phyloP scores from a whole-genome alignment of 2,329 filamentous ascomycete genomes.

The Epichloe gansuensis region DNA sequence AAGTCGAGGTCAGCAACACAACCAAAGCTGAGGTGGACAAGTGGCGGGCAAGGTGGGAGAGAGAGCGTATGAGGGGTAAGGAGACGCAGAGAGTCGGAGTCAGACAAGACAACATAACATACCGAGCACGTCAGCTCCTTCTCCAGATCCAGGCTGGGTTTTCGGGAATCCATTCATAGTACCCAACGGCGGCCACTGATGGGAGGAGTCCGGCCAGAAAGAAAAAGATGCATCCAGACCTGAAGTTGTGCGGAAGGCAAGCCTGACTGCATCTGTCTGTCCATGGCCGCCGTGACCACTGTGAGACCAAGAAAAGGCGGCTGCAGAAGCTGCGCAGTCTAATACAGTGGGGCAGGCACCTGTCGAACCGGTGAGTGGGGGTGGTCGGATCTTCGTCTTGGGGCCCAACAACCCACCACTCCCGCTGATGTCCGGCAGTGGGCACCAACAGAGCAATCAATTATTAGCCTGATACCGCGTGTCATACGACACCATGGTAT shows the following conservation, averaged over 20 bases:
- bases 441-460: too few species aligned
- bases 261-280: neutral
- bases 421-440: too few species aligned
- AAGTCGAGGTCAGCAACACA: neutral
- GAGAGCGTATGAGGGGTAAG: conserved; percentile 13
- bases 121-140: conserved; percentile 93
- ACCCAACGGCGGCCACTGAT: conserved; percentile 2
- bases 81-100: neutral
- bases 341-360: neutral
- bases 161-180: conserved; percentile 39
- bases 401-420: too few species aligned
- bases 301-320: neutral
- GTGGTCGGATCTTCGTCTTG: too few species aligned
- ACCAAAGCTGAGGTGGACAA: neutral
- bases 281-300: neutral
- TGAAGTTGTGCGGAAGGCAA: neutral
- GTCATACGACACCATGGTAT: too few species aligned
- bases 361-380: neutral
- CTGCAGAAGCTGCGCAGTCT: neutral
- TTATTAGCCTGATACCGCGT: too few species aligned
- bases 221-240: neutral
- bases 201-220: neutral
- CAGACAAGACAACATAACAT: conserved; percentile 24
- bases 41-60: conserved; percentile 3
- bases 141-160: conserved; percentile 59